A percentile compares a stretch with the other conserved stretches of the same genome.
Evolutionary conservation across 2,329 filamentous ascomycete species (phyloP).

Genomic region (Microdochium paspali): DNA sequence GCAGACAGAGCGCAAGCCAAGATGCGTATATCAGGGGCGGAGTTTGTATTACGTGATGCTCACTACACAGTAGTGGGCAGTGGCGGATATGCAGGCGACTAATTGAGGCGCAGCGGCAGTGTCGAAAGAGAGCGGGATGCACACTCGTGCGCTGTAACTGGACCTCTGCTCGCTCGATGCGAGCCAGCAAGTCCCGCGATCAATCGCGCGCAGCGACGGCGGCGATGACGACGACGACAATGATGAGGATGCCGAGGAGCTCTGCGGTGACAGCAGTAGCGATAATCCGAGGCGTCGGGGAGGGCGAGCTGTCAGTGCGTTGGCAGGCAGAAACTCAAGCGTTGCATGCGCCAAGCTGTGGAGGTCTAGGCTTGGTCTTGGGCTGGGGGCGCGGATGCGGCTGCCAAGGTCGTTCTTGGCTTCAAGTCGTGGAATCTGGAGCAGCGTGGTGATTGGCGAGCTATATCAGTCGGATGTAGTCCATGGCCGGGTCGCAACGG

Average conservation of each 20-base stretch:
- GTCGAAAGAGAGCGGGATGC: neutral
- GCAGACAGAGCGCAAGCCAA: no score
- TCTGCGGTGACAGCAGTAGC: no score
- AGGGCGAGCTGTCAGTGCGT: constrained; percentile 8
- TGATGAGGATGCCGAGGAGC: no score
- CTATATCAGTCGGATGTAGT: neutral
- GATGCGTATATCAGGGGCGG: no score
- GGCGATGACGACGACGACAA: neutral
- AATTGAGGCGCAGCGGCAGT: no score
- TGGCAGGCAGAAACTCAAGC: constrained; percentile 13
- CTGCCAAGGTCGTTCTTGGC: neutral
- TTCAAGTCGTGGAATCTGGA: neutral
- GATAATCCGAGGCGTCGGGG: neutral
- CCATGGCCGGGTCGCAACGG: neutral
- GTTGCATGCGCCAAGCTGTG: constrained; percentile 20
- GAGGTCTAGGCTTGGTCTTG: constrained; percentile 18
- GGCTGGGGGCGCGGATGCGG: constrained; percentile 8
- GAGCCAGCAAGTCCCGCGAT: neutral
- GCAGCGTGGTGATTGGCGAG: neutral
- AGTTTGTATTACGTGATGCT: no score
- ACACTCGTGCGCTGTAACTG: neutral
- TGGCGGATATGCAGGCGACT: no score
- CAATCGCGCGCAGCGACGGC: neutral
- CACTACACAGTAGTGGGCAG: no score
- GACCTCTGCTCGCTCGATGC: neutral